Conservation (phyloP, 768 basidiomycete species). For the Calocybe cyanea region DNA sequence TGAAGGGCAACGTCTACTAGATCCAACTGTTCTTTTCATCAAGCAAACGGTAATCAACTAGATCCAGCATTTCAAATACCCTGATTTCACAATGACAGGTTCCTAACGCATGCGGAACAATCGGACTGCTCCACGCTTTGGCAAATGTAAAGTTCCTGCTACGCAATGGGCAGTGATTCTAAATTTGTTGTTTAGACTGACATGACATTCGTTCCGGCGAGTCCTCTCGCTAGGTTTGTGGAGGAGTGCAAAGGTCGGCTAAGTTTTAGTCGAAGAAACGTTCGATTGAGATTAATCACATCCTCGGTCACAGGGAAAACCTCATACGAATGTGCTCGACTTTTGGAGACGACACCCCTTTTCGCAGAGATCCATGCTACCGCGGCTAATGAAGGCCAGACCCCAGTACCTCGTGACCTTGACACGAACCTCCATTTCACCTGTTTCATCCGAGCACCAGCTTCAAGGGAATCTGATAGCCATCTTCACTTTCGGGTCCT, state of each 20-base stretch:
- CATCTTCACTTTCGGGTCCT: constrained; percentile 43
- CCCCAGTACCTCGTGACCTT: constrained; percentile 54
- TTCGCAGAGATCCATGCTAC: constrained; percentile 77
- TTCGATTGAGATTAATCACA: background rate
- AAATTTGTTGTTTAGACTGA: constrained; percentile 39
- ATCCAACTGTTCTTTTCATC: constrained; percentile 77
- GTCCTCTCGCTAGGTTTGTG: constrained; percentile 66
- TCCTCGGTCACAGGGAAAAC: constrained; percentile 46
- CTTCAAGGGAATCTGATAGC: constrained; percentile 27
- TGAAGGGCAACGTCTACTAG: constrained; percentile 43
- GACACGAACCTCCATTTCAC: constrained; percentile 85
- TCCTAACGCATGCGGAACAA: constrained; percentile 83
- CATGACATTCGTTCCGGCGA: constrained; percentile 50
- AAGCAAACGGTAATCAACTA: constrained; percentile 69
- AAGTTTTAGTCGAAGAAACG: background rate
- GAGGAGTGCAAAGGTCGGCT: constrained; percentile 52
- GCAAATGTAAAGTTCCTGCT: constrained; percentile 58
- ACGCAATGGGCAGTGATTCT: background rate
- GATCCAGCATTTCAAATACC: constrained; percentile 13
- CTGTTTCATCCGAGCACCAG: constrained; percentile 74
- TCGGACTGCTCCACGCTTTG: constrained; percentile 79
- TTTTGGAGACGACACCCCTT: constrained; percentile 71
- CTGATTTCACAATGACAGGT: constrained; percentile 41
- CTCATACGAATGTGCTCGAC: constrained; percentile 67
- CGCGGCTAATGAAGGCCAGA: constrained; percentile 68